Conservation (phyloP, 1,284 basidiomycete species). For the Austroboletus niveus region DNA sequence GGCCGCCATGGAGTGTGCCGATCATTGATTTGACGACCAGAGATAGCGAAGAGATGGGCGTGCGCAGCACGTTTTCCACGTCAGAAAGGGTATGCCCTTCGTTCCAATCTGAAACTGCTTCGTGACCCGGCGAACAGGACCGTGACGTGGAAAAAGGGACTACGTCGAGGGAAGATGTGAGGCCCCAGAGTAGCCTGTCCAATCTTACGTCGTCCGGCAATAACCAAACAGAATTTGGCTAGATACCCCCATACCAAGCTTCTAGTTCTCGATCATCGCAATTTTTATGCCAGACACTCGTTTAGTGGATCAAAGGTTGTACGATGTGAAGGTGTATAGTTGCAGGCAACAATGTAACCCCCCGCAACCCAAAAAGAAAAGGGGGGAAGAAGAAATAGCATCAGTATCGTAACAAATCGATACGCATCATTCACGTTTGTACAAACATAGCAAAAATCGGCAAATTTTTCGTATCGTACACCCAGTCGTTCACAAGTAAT, state of each 20-base stretch:
- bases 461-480: no score
- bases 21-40: conserved; percentile 5
- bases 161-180: background rate
- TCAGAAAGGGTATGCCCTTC: conserved; percentile 7
- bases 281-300: background rate
- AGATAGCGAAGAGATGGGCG: conserved; percentile 1
- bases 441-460: no score
- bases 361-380: no score
- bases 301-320: background rate
- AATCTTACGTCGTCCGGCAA: background rate
- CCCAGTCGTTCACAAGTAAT: no score
- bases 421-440: no score
- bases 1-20: conserved; percentile 9
- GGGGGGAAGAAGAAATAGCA: no score
- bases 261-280: background rate
- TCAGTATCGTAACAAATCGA: no score
- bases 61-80: conserved; percentile 31
- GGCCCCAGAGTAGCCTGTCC: background rate
- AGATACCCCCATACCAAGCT: background rate
- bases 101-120: background rate
- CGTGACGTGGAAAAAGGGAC: conserved; percentile 9
- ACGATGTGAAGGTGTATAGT: conserved; percentile 1
- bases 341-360: no score
- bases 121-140: conserved; percentile 1
- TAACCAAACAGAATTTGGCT: background rate